Conservation (phyloP, 129 eudicot species). For the Flaveria linearis region DNA sequence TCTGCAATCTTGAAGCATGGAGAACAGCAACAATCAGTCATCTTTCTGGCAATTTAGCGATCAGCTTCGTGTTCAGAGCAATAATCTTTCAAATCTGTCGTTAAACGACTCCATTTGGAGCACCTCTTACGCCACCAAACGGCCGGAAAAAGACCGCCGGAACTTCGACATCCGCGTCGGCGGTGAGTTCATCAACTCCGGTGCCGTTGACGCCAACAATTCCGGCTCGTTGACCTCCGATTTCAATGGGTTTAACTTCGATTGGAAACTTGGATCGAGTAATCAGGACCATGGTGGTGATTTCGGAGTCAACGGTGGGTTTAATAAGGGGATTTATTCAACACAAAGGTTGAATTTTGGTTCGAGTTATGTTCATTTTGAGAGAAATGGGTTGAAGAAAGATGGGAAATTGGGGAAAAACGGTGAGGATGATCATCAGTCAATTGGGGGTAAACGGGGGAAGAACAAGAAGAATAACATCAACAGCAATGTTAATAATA, state of each 20-base stretch:
- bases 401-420: constrained; percentile 37
- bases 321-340: constrained; percentile 80
- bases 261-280: constrained; percentile 55
- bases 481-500: not conserved
- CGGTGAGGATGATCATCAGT: constrained; percentile 35
- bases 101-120: constrained; percentile 95
- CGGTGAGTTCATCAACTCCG: constrained; percentile 39
- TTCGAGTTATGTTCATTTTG: constrained; percentile 14
- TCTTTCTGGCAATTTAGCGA: constrained; percentile 93
- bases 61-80: constrained; percentile 72
- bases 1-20: constrained; percentile 26
- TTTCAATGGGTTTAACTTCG: constrained; percentile 57
- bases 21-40: constrained; percentile 55
- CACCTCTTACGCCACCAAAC: constrained; percentile 55
- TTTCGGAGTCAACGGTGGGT: constrained; percentile 72
- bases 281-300: constrained; percentile 23
- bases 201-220: not conserved
- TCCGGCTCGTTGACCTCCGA: constrained; percentile 27
- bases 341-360: constrained; percentile 45
- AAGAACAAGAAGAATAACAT: constrained; percentile 46
- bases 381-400: constrained; percentile 36
- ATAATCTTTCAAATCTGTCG: constrained; percentile 59
- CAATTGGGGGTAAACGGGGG: constrained; percentile 59
- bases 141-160: constrained; percentile 59
- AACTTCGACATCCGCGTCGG: constrained; percentile 84